These are phyloP conservation scores for Aspergillus versicolor DNA, from an alignment of 2,329 filamentous ascomycete species.

Conservation along the genomic window DNA sequence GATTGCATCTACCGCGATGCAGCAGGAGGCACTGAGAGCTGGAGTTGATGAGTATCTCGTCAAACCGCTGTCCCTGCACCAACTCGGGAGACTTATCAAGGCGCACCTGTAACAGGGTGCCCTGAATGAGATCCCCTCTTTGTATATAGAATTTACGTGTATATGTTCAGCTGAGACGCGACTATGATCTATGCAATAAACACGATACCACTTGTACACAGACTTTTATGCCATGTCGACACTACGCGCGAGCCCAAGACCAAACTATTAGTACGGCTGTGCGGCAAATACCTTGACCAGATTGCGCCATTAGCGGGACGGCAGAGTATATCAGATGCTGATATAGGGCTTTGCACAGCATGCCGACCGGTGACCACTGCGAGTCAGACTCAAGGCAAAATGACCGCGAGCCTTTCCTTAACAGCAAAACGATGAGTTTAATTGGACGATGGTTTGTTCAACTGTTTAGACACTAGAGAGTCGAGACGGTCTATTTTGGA, in stretches of 20 bases:
- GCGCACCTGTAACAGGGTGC: background rate
- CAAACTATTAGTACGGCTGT: too few relatives aligned
- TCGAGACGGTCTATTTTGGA: too few relatives aligned
- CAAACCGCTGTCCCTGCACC: slow-evolving; percentile 20
- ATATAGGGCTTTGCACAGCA: too few relatives aligned
- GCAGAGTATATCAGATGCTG: too few relatives aligned
- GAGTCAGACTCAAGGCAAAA: too few relatives aligned
- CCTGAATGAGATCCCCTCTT: background rate
- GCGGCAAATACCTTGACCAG: too few relatives aligned
- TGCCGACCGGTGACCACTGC: too few relatives aligned
- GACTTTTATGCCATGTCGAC: background rate
- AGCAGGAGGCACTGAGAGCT: slow-evolving; percentile 24
- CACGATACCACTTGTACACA: background rate
- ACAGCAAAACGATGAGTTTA: too few relatives aligned
- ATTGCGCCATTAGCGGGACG: too few relatives aligned
- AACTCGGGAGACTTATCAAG: background rate
- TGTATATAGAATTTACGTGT: background rate
- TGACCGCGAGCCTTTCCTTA: too few relatives aligned
- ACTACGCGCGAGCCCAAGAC: background rate
- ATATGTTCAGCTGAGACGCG: background rate
- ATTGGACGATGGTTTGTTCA: too few relatives aligned
- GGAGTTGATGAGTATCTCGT: slow-evolving; percentile 28
- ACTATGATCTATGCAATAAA: background rate
- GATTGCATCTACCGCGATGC: slow-evolving; percentile 27
- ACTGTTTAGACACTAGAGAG: too few relatives aligned